phyloP scores from a whole-genome alignment of 371 early-diverging fungal genomes.

The Blastocladiella emersonii region DNA sequence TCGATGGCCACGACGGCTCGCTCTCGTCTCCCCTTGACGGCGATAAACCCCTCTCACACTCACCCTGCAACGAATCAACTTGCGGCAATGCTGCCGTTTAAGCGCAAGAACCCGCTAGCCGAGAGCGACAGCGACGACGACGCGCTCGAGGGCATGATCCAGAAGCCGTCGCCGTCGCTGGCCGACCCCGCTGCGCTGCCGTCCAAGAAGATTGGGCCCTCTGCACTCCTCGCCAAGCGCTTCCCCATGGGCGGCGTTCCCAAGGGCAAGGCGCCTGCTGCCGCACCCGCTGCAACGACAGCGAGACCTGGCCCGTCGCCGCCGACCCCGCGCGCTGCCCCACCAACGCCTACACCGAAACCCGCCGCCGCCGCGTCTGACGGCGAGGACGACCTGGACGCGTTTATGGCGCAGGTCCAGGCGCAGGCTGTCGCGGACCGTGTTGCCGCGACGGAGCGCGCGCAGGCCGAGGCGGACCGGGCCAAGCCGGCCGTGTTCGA shows the following conservation, averaged over 20 bases:
- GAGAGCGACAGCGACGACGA: constrained; percentile 14
- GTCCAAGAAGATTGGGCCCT: too few species aligned
- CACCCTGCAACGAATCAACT: too few species aligned
- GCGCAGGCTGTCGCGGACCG: constrained; percentile 35
- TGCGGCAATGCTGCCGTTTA: too few species aligned
- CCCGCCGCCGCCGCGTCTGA: neutral
- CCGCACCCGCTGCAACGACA: too few species aligned
- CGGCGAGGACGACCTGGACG: constrained; percentile 67
- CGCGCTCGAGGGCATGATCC: constrained; percentile 13
- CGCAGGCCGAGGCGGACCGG: constrained; percentile 23
- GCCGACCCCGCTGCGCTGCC: too few species aligned
- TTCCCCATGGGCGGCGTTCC: constrained; percentile 6
- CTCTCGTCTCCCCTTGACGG: too few species aligned
- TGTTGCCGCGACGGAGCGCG: constrained; percentile 24
- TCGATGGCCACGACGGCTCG: too few species aligned
- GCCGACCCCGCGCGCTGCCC: neutral
- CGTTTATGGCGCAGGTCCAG: constrained; percentile 72
- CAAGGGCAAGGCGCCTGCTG: too few species aligned
- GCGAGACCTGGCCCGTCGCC: constrained; percentile 2
- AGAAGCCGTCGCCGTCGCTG: too few species aligned
- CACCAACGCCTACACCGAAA: too few species aligned
- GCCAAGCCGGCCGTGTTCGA: constrained; percentile 25
- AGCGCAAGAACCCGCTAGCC: too few species aligned
- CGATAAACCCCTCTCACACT: too few species aligned
- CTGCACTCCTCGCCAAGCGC: constrained; percentile 6